These are phyloP conservation scores for Solanum pinnatisectum DNA, from an alignment of 257 asterid species.

Conservation along the genomic window DNA sequence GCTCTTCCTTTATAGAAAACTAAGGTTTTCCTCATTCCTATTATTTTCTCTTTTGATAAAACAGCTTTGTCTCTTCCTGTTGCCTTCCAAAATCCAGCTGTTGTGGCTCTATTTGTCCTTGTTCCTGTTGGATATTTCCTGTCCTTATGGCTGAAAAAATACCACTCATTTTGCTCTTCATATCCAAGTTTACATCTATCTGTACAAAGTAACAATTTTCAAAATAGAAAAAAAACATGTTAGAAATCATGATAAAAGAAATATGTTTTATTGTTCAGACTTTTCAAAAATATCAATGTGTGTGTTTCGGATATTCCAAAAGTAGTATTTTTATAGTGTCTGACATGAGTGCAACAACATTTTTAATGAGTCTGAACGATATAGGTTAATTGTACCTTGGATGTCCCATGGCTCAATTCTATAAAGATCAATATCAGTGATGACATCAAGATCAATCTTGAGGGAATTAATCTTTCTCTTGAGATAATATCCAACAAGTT, in stretches of 20 bases:
- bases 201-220: background rate
- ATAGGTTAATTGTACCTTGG: slow-evolving; percentile 37
- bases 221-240: background rate
- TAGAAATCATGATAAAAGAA: background rate
- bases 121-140: slow-evolving; percentile 84
- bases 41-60: slow-evolving; percentile 51
- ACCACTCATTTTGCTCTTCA: slow-evolving; percentile 83
- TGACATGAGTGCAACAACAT: background rate
- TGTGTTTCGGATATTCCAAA: background rate
- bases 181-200: slow-evolving; percentile 73
- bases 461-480: slow-evolving; percentile 53
- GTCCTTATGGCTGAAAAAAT: slow-evolving; percentile 83
- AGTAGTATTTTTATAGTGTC: too few relatives aligned
- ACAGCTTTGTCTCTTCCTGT: slow-evolving; percentile 84
- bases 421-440: slow-evolving; percentile 76
- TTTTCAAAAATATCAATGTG: background rate
- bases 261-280: background rate
- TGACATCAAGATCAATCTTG: slow-evolving; percentile 71
- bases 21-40: slow-evolving; percentile 78
- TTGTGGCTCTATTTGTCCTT: slow-evolving; percentile 72
- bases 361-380: too few relatives aligned
- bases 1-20: slow-evolving; percentile 81
- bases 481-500: slow-evolving; percentile 86
- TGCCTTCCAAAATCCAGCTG: slow-evolving; percentile 88
- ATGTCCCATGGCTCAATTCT: slow-evolving; percentile 97